phyloP scores from a whole-genome alignment of 164 flowering plant species.

The Buxus sempervirens region DNA sequence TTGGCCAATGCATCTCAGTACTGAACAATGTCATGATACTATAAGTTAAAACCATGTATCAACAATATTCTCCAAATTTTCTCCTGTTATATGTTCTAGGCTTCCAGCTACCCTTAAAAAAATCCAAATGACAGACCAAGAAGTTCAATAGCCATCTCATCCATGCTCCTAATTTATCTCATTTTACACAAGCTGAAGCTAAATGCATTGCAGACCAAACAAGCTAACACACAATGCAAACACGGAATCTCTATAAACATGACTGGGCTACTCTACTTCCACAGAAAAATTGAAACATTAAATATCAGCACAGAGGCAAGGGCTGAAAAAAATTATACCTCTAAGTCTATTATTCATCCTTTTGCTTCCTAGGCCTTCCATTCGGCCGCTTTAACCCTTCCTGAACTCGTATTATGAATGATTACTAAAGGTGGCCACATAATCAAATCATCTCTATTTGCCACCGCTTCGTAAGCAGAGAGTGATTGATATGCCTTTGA shows the following conservation, averaged over 20 bases:
- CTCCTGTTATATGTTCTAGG: no score
- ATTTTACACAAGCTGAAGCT: no score
- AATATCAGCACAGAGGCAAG: not conserved
- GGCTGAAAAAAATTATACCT: conserved; percentile 56
- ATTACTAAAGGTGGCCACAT: conserved; percentile 95
- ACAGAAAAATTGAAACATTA: not conserved
- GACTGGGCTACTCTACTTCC: not conserved
- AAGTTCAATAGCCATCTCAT: no score
- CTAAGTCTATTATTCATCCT: conserved; percentile 77
- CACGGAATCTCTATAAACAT: not conserved
- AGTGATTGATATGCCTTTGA: conserved; percentile 69
- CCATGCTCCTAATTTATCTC: no score
- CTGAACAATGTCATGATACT: no score
- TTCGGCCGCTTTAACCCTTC: conserved; percentile 82
- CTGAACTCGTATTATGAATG: conserved; percentile 78
- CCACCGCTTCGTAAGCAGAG: conserved; percentile 69
- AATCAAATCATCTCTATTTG: conserved; percentile 74
- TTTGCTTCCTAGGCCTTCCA: conserved; percentile 94
- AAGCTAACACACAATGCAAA: not conserved
- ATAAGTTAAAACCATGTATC: no score
- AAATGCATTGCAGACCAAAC: not conserved
- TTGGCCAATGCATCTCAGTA: no score
- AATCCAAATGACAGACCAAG: no score
- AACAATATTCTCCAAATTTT: no score
- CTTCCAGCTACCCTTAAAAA: no score